Evolutionary conservation across 2,329 filamentous ascomycete species (phyloP), one percentile per base, ranked within the genome.

Genomic region (Colletotrichum gloeosporioides): DNA sequence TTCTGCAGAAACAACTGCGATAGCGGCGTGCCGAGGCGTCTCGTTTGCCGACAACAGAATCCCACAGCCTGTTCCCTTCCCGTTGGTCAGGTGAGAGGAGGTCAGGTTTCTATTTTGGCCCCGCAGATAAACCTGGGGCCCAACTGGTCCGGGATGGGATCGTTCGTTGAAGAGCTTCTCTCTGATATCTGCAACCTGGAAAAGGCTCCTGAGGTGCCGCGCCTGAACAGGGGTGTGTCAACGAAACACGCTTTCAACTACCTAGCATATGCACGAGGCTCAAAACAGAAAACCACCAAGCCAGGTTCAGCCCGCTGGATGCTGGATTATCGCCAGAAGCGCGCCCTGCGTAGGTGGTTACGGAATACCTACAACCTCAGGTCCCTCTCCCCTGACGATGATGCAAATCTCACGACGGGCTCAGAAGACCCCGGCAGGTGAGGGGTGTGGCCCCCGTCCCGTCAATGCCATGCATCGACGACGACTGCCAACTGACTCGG

Each of bases 261-360:
- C 53, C 62, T 67, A 67, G 62, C 69, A 63, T 36, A 75, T 75
- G 73, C 73, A 75, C 53, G 69, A 62, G 34, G 73, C 73, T 67
- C 69, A 31, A 75, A 75, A 57, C 53, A 68, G 69, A 69, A 75
- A 62, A 53, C 44, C n/a, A 53, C 4, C 63, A n/a, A 63, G 61
- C 59, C 68, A 72, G 34, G 55, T 62, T 15, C 29, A 22, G 62
- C 44, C 44, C 25, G 31, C 39, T 69, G 64, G 66, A 63, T 63
- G 39, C 66, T 25, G 32, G 10, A 16, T 59, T 57, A 59, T 74
- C 66, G 71, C 71, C 66, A 65, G 27, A 74, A 59, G 71, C 71
- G 66, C 69, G 27, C 55, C 22, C 53, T 49, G 18, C 25, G 44
- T 34, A 25, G 55, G 25, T 53, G 10, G 10, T 22, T 8, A 53